Evolutionary conservation across 371 early-diverging fungal genomes (phyloP), one percentile per base, ranked within the genome.

Genomic region (Conidiobolus incongruus): DNA sequence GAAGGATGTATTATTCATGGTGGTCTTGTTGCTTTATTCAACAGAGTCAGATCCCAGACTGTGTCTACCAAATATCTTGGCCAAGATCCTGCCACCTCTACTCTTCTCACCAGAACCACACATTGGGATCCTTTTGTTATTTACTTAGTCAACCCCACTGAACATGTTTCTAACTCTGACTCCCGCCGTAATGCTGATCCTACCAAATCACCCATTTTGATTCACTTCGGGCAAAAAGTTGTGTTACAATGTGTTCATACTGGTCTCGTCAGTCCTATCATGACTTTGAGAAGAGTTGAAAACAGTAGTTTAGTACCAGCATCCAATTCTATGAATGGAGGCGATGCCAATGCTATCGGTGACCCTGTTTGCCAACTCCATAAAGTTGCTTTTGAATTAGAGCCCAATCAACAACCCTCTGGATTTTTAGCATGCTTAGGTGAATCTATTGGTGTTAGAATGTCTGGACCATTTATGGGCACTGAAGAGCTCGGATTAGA

Each of bases 341-440:
- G 79, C n/a, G 77, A 68, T 12, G 49, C 43, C 19, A 22, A 20
- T 21, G 64, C 57, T 7, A 45, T 59, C n/a, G 77, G 76, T 16
- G 77, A 75, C 48, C 83, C 88, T 3, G 79, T 91, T 0, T 81
- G 82, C 10, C 89, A 87, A 54, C 61, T 91, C 21, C 88, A 91
- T 64, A 87, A 87, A 58, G 72, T 88, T 1, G 82, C 85, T 0
- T 81, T 91, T 52, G 78, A 88, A 56, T 68, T 83, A 33, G 62
- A 65, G 26, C 26, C 26, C 26, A 26, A 26, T 26, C 26, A 26
- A 26, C 8, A 3, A 26, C 26, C 26, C 8, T 26, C 26, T 26
- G 26, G 26, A 26, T 26, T 26, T 8, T 26, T 26, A 8, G 26
- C 26, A 3, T 26, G 26, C 26, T 26, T 26, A 26, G 34, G 34